Evolutionary conservation across 495 filamentous ascomycete genomes (phyloP).

Genomic region (Filosporella fistucella): DNA sequence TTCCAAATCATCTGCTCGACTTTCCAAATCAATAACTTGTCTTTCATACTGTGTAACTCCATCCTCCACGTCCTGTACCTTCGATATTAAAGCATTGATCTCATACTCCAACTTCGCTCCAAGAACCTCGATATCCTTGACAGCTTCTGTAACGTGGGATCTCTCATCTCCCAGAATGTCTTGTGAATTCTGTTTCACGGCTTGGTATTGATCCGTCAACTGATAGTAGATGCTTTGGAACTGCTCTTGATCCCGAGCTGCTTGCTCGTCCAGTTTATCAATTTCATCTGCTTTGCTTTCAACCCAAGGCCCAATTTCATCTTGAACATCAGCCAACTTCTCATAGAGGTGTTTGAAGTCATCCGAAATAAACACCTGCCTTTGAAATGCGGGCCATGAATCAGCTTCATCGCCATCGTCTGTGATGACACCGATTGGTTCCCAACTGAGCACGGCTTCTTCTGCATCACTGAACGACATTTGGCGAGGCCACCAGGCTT

Average conservation of each 20-base stretch:
- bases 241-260: conserved; percentile 55
- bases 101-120: conserved; percentile 94
- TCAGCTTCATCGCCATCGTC: conserved; percentile 21
- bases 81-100: conserved; percentile 70
- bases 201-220: conserved; percentile 58
- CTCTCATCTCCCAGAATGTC: conserved; percentile 66
- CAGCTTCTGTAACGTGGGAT: conserved; percentile 60
- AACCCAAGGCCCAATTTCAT: conserved; percentile 60
- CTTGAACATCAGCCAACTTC: conserved; percentile 42
- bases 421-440: conserved; percentile 26
- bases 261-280: conserved; percentile 55
- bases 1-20: conserved; percentile 65
- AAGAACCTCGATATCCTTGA: conserved; percentile 78
- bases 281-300: conserved; percentile 56
- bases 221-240: conserved; percentile 66
- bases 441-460: conserved; percentile 75
- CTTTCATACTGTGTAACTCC: conserved; percentile 75
- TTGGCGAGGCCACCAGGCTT: conserved; percentile 69
- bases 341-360: conserved; percentile 56
- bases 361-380: conserved; percentile 48
- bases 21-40: conserved; percentile 76
- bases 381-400: conserved; percentile 30
- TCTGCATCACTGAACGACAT: conserved; percentile 89
- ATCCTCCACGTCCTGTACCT: conserved; percentile 85
- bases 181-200: conserved; percentile 58